Conservation (phyloP, 2,329 filamentous ascomycete genomes). For the Aspergillus candidus region DNA sequence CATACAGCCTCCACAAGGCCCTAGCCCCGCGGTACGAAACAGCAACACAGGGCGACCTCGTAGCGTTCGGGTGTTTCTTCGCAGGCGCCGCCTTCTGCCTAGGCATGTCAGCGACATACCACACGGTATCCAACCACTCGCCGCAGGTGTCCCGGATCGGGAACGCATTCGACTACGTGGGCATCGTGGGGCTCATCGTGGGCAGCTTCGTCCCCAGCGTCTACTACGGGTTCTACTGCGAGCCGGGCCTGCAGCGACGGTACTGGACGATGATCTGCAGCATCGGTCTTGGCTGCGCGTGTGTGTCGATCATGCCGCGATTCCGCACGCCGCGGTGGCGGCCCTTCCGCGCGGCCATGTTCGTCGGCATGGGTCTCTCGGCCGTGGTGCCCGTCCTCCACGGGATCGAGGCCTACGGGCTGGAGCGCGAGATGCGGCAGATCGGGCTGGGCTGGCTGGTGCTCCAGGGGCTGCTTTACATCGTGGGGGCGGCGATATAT, state of each 20-base stretch:
- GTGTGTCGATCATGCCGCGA: constrained; percentile 70
- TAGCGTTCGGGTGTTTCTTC: constrained; percentile 74
- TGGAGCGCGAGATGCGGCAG: constrained; percentile 58
- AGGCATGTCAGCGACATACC: constrained; percentile 78
- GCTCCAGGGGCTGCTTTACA: constrained; percentile 75
- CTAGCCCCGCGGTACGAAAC: constrained; percentile 61
- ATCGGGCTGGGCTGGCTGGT: constrained; percentile 80
- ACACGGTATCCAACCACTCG: constrained; percentile 81
- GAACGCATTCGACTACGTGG: constrained; percentile 90
- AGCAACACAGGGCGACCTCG: constrained; percentile 58
- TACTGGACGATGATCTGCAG: constrained; percentile 77
- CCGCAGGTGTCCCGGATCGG: constrained; percentile 70
- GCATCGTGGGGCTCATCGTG: constrained; percentile 86
- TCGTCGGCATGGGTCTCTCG: constrained; percentile 77
- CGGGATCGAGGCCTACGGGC: constrained; percentile 62
- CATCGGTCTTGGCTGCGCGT: constrained; percentile 68
- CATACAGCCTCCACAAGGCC: constrained; percentile 49
- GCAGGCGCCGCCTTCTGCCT: constrained; percentile 65
- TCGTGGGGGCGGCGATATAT: constrained; percentile 78
- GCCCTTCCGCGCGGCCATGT: constrained; percentile 82
- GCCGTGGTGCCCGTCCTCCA: constrained; percentile 79
- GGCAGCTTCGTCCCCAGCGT: constrained; percentile 85
- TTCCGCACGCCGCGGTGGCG: constrained; percentile 82
- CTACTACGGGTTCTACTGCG: constrained; percentile 77
- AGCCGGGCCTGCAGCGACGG: constrained; percentile 56